Conservation (phyloP, 371 early-diverging fungal genomes). For the Choanephora cucurbitarum region DNA sequence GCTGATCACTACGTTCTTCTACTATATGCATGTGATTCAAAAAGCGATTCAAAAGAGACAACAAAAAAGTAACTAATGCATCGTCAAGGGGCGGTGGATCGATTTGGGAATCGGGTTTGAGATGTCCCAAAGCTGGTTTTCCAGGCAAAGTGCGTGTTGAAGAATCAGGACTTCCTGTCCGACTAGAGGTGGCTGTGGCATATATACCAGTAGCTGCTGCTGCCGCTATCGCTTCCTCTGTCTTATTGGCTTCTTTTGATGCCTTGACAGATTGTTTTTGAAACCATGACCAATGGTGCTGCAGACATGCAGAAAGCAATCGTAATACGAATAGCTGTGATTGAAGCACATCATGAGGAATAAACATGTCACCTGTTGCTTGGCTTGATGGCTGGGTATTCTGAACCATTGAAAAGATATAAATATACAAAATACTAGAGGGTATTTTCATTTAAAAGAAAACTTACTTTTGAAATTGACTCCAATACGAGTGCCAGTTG, state of each 20-base stretch:
- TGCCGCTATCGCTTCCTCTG: constrained; percentile 21
- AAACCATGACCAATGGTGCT: constrained; percentile 70
- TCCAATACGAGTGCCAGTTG: constrained; percentile 59
- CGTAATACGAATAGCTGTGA: constrained; percentile 75
- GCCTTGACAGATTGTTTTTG: constrained; percentile 41
- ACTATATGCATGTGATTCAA: constrained; percentile 49
- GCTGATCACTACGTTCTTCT: constrained; percentile 52
- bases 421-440: constrained; percentile 10
- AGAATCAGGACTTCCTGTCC: neutral
- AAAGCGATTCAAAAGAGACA: constrained; percentile 63
- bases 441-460: too few relatives aligned
- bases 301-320: constrained; percentile 72
- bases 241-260: constrained; percentile 14
- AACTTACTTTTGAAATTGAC: constrained; percentile 57
- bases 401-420: constrained; percentile 2
- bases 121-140: neutral
- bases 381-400: constrained; percentile 36
- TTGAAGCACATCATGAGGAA: constrained; percentile 64
- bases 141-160: constrained; percentile 4
- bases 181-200: neutral
- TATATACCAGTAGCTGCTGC: constrained; percentile 24
- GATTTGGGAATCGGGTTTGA: constrained; percentile 14
- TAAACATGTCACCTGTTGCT: constrained; percentile 45
- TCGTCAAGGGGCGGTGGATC: constrained; percentile 84
- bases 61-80: constrained; percentile 62